phyloP scores from a whole-genome alignment of 257 asterid species.

The Solanum pennellii region DNA sequence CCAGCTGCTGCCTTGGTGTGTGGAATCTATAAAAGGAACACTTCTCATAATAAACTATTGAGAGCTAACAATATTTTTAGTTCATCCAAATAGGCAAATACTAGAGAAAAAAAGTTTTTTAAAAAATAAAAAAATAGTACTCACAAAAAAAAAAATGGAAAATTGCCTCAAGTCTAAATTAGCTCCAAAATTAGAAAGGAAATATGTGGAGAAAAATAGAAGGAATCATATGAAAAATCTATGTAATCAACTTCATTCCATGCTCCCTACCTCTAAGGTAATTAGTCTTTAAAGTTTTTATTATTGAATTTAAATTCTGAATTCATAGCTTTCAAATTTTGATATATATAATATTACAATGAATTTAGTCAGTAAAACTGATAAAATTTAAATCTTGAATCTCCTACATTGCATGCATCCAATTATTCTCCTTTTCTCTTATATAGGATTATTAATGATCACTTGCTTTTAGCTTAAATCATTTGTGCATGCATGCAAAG shows the following conservation, averaged over 20 bases:
- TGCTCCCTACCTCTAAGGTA: slow-evolving; percentile 19
- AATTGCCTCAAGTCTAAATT: not conserved
- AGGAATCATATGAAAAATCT: slow-evolving; percentile 33
- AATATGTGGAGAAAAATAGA: slow-evolving; percentile 37
- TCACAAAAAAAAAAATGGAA: not conserved
- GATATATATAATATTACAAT: too few species aligned
- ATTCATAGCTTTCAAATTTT: not conserved
- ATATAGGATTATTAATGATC: not conserved
- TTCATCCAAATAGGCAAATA: not conserved
- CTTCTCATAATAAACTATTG: not conserved
- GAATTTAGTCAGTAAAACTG: not conserved
- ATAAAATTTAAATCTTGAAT: not conserved
- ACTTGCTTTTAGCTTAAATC: not conserved
- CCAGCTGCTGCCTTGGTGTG: not conserved
- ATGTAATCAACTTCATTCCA: slow-evolving; percentile 24
- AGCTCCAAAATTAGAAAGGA: slow-evolving; percentile 29
- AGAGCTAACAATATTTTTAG: not conserved
- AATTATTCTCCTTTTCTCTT: not conserved
- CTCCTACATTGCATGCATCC: not conserved
- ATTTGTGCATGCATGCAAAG: not conserved
- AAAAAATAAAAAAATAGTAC: not conserved
- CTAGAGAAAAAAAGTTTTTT: not conserved
- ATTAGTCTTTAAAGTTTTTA: not conserved
- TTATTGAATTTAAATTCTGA: not conserved
- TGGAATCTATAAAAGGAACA: not conserved